phyloP scores from a whole-genome alignment of 306 rosid genomes.

The Begonia fuchsioides region DNA sequence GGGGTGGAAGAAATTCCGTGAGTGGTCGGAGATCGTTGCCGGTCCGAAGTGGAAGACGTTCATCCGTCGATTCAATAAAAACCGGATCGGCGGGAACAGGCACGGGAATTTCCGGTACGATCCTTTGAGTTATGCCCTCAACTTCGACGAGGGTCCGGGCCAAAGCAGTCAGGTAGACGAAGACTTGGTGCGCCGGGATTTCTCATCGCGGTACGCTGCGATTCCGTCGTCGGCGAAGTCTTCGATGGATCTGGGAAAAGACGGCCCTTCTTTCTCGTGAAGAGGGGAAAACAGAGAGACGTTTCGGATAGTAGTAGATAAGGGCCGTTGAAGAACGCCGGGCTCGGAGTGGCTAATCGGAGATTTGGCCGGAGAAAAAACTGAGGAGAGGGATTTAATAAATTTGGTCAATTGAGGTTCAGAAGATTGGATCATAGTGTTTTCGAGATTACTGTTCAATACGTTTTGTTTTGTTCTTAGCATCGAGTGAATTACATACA shows the following conservation, averaged over 20 bases:
- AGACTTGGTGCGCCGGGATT: conserved; percentile 15
- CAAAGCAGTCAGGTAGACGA: conserved; percentile 9
- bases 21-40: conserved; percentile 52
- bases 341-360: no score
- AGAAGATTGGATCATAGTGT: no score
- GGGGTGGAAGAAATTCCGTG: conserved; percentile 43
- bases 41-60: conserved; percentile 78
- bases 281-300: neutral
- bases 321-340: neutral
- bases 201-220: conserved; percentile 45
- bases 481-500: no score
- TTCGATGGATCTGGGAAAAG: conserved; percentile 31
- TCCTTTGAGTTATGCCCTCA: no score
- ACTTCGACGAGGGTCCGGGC: conserved; percentile 27
- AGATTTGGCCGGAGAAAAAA: no score
- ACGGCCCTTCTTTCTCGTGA: conserved; percentile 22
- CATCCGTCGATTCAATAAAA: no score
- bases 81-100: no score
- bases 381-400: no score
- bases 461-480: no score
- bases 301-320: neutral
- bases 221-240: conserved; percentile 31
- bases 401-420: no score
- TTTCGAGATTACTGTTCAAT: no score
- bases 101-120: conserved; percentile 41